Base-by-base conservation (phyloP, 805 yeast species). In the Pichia ethanolica region DNA sequence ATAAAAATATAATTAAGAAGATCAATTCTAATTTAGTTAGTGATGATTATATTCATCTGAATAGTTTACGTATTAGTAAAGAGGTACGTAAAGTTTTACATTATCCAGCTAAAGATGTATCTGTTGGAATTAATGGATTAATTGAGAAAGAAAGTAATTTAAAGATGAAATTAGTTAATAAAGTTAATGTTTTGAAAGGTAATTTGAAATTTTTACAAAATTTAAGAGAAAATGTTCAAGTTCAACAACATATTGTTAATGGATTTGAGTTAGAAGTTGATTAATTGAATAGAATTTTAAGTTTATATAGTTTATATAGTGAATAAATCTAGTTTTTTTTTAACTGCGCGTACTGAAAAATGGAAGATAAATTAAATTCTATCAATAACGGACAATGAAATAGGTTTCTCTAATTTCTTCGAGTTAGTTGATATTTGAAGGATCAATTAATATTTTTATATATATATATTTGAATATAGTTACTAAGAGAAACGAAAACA, bases 71-170 rank as follows among this genome's bases (percentile, higher is more conserved):
- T 52, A 78, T 93, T 7, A 74, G 95, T 0, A 81, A 78, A 56
- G 98, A 91, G 62, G 86, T 89, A 50, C 74, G 93, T 32, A 81
- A 81, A 57, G 96, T 93, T 2, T 71, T 93, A 58, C 79, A 78
- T 59, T 82, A 75, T 59, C 98, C 98, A 6, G 76, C 87, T 0
- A 81, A 89, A 55, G 96, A 89, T 59, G 87, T 93, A 5, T 78
- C 84, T 56, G 76, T 78, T 41, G 78, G 79, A 42, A 78, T 86
- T 67, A 90, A 86, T 57, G 69, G 81, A 0, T 66, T 77, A 43
- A 73, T 88, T 38, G 93, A 86, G 54, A 74, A 76, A 56, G 75
- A 81, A 51, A 73, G 75, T 13, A 65, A 73, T 4, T 77, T 79
- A 61, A 81, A 85, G 61, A 78, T 77, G 46, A 77, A 75, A 52